Evolutionary conservation across 176 grass and related monocot species (phyloP), one percentile per base, ranked within the genome.

Genomic region (Triticum dicoccoides): DNA sequence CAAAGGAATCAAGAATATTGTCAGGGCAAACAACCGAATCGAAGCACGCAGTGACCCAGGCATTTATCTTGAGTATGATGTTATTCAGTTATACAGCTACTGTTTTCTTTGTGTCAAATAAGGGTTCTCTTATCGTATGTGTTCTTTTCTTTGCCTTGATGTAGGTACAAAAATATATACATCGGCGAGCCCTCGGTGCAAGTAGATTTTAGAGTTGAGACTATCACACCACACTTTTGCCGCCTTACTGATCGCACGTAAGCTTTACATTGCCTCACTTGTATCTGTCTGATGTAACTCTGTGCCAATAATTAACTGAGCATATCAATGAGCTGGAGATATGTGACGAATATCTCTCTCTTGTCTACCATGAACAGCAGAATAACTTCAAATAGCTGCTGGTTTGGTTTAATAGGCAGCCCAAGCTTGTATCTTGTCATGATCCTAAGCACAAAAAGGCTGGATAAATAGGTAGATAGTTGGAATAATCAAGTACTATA

Each of bases 241-340:
- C 94, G 97, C 42, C 94, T 98, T 66, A 94, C 97, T 34, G 97
- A 98, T 86, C 90, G 82, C 78, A 97, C 89, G 95, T 95, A 92
- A 69, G 86, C 61, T 59, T 78, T 12, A 27, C 61, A 68, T 72
- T 51, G 79, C 69, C 63, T 38, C 61, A 77, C 42, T 65, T 72
- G 15, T 49, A 71, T 68, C 20, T 17, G 65, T 82, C 34, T 65
- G 21, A 79, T 78, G 52, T 21, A 56, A 25, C 13, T 70, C 62
- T 73, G 12, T 82, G 73, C 21, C 7, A 14, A 54, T 87, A 15
- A 65, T 72, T 79, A 17, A 21, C 32, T 27, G 17, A 71, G n/a
- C 38, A 30, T 82, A 75, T 82, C 33, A 37, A 21, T 23, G 30
- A 49, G 54, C 23, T 45, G 69, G 10, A 65, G 15, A 85, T 23